Evolutionary conservation across 257 asterid genomes (phyloP).

Genomic region (Cinchona pubescens): DNA sequence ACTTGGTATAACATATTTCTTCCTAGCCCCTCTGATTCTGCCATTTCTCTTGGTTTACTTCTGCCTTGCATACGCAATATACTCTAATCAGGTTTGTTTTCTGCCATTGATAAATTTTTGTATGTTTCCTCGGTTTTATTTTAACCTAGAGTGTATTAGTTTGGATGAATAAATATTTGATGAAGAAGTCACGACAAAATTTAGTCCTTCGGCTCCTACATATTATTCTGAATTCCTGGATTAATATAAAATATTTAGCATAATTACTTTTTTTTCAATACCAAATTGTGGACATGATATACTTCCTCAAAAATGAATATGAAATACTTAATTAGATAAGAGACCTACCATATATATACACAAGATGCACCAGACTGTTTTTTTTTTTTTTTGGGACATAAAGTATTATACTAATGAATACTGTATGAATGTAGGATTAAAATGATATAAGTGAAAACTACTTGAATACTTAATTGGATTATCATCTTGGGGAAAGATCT

Average conservation of each 20-base stretch:
- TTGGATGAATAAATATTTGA: neutral
- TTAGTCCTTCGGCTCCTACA: neutral
- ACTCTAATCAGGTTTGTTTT: slow-evolving; percentile 71
- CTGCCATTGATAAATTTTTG: neutral
- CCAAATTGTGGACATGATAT: too few relatives aligned
- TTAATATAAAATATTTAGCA: too few relatives aligned
- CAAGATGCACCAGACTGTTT: too few relatives aligned
- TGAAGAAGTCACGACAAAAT: neutral
- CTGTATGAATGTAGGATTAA: too few relatives aligned
- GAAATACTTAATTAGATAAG: too few relatives aligned
- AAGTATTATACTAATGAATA: too few relatives aligned
- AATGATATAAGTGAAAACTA: too few relatives aligned
- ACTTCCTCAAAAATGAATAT: neutral
- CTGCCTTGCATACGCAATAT: slow-evolving; percentile 67
- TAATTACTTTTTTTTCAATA: too few relatives aligned
- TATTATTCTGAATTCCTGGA: neutral
- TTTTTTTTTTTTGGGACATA: too few relatives aligned
- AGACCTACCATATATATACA: too few relatives aligned
- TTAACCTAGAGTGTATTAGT: neutral
- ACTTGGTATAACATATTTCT: slow-evolving; percentile 59
- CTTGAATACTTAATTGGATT: too few relatives aligned
- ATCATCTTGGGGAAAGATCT: too few relatives aligned
- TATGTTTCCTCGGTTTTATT: neutral
- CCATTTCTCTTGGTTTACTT: slow-evolving; percentile 81
- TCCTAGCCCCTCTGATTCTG: slow-evolving; percentile 71